Evolutionary conservation across 2,329 filamentous ascomycete species (phyloP), one percentile per base, ranked within the genome.

Genomic region (Aureobasidium mangrovei): DNA sequence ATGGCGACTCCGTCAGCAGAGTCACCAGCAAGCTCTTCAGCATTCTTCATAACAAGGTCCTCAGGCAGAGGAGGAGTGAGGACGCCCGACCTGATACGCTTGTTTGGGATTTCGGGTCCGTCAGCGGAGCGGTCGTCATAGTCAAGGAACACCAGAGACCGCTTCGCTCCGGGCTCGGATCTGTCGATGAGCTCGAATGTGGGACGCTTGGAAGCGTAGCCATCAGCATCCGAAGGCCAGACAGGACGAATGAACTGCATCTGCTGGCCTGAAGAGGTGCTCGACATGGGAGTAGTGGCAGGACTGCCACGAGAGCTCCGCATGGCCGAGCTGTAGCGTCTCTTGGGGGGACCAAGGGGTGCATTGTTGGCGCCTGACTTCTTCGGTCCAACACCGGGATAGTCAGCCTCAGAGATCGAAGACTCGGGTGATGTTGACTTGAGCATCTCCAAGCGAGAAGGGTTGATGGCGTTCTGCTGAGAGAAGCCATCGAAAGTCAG

Each of bases 401-500:
- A 5, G 10, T 38, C 45, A 6, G 36, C 45, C 12, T 49, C 46
- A 3, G 35, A 24, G n/a, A 27, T 32, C 3, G 7, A n/a, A 9
- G 18, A 31, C 29, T 42, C 27, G 38, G 24, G 7, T 26, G 39
- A 7, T 27, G 29, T 8, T 8, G 47, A 27, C 41, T n/a, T 4
- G 27, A 42, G 47, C 49, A 53, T 53, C 31, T 44, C 26, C 3
- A 53, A 31, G 12, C 49, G 49, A 4, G 40, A 39, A 8, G 49
- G 49, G 9, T 53, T 53, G 26, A 53, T 43, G 7, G 39, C 26
- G 26, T 53, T 53, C 26, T 44, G 10, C 32, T 53, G 28, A 12
- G 49, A 53, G 24, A 53, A 53, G 7, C 49, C 49, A 12, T 53
- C 26, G 26, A 53, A 53, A 10, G 49, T 53, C 12, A 53, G 40